phyloP scores from a whole-genome alignment of 1,139 yeast species.

The Suhomyces coccinellae region DNA sequence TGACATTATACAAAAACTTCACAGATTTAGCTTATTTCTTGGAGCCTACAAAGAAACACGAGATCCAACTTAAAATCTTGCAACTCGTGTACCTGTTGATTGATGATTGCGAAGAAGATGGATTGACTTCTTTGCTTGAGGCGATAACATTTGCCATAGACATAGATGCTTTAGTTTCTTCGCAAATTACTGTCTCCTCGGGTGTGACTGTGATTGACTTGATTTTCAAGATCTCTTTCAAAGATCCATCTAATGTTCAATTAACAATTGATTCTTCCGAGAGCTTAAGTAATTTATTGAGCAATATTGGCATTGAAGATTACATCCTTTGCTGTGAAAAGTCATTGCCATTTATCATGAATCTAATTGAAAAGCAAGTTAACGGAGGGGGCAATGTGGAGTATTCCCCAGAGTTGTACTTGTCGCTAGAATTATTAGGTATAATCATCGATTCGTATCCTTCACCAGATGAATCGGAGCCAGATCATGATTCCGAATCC shows the following conservation, averaged over 20 bases:
- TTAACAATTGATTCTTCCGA: conserved; percentile 63
- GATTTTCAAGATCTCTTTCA: conserved; percentile 63
- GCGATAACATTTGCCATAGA: conserved; percentile 58
- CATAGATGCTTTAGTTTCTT: conserved; percentile 39
- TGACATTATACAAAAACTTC: conserved; percentile 54
- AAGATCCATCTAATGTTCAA: conserved; percentile 75
- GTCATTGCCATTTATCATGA: conserved; percentile 53
- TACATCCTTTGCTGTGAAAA: conserved; percentile 51
- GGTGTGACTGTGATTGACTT: conserved; percentile 45
- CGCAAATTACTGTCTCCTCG: conserved; percentile 21
- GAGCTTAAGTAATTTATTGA: conserved; percentile 58
- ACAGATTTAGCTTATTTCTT: conserved; percentile 33
- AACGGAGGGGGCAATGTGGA: conserved; percentile 26
- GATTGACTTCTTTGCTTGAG: conserved; percentile 76
- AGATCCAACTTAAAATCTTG: conserved; percentile 32
- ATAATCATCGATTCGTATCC: conserved; percentile 51
- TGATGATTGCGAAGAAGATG: conserved; percentile 75
- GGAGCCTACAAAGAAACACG: conserved; percentile 17
- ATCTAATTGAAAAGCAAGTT: conserved; percentile 30
- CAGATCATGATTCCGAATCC: conserved; percentile 26
- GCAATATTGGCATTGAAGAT: conserved; percentile 42
- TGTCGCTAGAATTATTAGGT: conserved; percentile 67
- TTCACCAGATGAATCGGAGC: conserved; percentile 19
- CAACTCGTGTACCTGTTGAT: conserved; percentile 41
- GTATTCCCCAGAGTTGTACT: conserved; percentile 59